These are phyloP conservation scores for Paralagenidium karlingii DNA, from an alignment of 352 stramenopile species.

Conservation along the genomic window DNA sequence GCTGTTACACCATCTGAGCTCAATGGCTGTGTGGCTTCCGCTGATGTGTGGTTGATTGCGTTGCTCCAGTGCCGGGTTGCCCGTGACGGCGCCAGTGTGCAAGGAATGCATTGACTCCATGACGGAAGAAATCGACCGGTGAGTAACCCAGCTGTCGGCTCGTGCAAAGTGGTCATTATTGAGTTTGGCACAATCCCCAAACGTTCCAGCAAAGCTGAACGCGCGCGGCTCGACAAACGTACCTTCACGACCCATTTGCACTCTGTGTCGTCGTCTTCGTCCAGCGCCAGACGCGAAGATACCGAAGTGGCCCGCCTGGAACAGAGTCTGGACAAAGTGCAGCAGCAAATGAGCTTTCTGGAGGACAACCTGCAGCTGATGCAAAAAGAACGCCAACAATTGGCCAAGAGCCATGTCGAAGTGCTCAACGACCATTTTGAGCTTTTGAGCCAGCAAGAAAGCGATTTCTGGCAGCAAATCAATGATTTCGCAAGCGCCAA, in stretches of 20 bases:
- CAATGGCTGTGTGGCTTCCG: too few species aligned
- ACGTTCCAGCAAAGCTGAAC: conserved; percentile 32
- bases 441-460: too few species aligned
- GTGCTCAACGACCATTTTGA: too few species aligned
- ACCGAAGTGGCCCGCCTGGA: too few species aligned
- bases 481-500: conserved; percentile 40
- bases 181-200: not conserved
- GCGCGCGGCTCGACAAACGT: conserved; percentile 60
- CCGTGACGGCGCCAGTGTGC: conserved; percentile 48
- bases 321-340: too few species aligned
- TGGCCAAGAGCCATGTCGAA: conserved; percentile 45
- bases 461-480: conserved; percentile 38
- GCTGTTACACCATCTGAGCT: too few species aligned
- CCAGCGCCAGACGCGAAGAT: conserved; percentile 48
- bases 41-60: too few species aligned
- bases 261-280: conserved; percentile 22
- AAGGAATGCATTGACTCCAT: conserved; percentile 69
- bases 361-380: conserved; percentile 56
- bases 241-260: conserved; percentile 45
- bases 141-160: not conserved
- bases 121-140: conserved; percentile 58
- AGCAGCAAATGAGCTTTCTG: too few species aligned
- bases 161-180: not conserved
- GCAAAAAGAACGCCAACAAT: conserved; percentile 40
- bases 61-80: conserved; percentile 44